Percentiles rank a stretch among this genome's conserved stretches.
Conservation (phyloP, 192 early-diverging fungal species). For the Coemansia sp. region DNA sequence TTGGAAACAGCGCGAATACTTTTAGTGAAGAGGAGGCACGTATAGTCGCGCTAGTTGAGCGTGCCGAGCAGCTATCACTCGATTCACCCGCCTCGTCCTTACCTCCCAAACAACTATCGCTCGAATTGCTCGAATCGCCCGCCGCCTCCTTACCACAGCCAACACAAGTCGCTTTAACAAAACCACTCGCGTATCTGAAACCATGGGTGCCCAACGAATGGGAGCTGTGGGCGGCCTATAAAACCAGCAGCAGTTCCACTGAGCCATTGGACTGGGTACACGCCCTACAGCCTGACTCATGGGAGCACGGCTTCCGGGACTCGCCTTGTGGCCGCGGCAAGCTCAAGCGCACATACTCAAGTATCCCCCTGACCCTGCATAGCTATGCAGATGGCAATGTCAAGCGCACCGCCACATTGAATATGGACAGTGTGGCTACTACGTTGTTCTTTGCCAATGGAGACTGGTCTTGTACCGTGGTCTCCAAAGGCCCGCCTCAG, state of each 20-base stretch:
- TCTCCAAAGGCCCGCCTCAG: neutral
- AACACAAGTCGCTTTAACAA: neutral
- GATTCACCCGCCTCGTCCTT: neutral
- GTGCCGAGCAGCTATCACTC: constrained; percentile 26
- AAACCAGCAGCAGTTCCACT: neutral
- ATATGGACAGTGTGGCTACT: neutral
- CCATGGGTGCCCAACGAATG: constrained; percentile 37
- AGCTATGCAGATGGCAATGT: constrained; percentile 50
- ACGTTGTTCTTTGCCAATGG: constrained; percentile 52
- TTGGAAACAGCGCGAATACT: neutral
- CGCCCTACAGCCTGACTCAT: constrained; percentile 24
- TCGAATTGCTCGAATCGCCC: neutral
- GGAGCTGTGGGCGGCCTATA: constrained; percentile 33
- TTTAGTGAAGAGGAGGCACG: neutral
- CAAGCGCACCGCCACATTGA: constrained; percentile 30
- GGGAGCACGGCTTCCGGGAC: constrained; percentile 46
- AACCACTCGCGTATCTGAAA: neutral
- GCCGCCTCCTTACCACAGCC: neutral
- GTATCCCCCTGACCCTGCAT: constrained; percentile 25
- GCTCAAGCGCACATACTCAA: constrained; percentile 36
- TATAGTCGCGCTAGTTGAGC: constrained; percentile 20
- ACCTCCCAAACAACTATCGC: neutral
- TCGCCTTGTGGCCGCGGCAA: constrained; percentile 27
- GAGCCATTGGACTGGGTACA: constrained; percentile 36
- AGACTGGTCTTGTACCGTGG: constrained; percentile 44